Evolutionary conservation across 2,329 filamentous ascomycete species (phyloP).

Genomic region (Cladosporium oxysporum): DNA sequence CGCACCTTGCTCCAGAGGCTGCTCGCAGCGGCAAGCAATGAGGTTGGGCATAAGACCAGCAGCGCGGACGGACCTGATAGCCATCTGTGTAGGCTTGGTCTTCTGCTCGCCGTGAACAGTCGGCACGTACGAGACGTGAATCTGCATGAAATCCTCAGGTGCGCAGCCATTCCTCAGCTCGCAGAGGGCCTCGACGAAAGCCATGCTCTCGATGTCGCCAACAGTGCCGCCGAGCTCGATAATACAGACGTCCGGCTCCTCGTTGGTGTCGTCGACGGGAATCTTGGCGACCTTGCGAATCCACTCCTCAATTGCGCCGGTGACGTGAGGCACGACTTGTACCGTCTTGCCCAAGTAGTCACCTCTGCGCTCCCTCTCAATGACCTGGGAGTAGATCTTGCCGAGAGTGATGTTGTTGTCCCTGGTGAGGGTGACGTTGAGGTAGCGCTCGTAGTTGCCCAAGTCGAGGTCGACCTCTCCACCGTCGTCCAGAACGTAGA

Average conservation of each 20-base stretch:
- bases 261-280: constrained; percentile 80
- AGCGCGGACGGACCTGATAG: constrained; percentile 80
- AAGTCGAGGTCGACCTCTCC: constrained; percentile 75
- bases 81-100: constrained; percentile 94
- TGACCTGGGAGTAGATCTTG: constrained; percentile 90
- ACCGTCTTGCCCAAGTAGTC: constrained; percentile 87
- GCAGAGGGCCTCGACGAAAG: constrained; percentile 83
- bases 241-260: constrained; percentile 89
- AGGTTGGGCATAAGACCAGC: constrained; percentile 66
- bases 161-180: constrained; percentile 74
- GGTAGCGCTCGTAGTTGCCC: constrained; percentile 78
- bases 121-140: constrained; percentile 87
- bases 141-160: constrained; percentile 80
- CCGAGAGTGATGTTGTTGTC: constrained; percentile 98
- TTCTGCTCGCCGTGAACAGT: constrained; percentile 79
- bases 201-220: constrained; percentile 82
- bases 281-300: constrained; percentile 82
- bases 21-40: constrained; percentile 90
- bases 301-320: constrained; percentile 89
- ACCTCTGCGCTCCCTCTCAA: constrained; percentile 69
- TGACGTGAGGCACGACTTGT: constrained; percentile 93
- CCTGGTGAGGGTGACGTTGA: constrained; percentile 75
- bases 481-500: constrained; percentile 83
- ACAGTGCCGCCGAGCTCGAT: constrained; percentile 71
- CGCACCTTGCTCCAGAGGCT: constrained; percentile 69